Evolutionary conservation across 192 early-diverging fungal genomes (phyloP), one percentile per base, ranked within the genome.

Genomic region (Kickxella alabastrina): DNA sequence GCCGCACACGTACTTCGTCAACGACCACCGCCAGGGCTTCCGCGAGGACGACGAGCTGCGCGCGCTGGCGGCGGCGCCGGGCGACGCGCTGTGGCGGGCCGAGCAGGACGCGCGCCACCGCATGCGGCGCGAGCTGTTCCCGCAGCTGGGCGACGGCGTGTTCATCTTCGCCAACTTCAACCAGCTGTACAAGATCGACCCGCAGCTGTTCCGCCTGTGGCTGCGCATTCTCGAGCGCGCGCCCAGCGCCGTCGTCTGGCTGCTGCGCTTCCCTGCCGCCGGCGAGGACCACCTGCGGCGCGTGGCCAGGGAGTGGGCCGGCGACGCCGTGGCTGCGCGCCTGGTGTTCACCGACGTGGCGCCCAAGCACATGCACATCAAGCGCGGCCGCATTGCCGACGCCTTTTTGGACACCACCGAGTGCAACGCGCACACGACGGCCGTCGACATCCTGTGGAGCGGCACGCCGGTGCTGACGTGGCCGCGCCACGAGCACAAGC

Each of bases 131-230:
- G 86, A 92, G 59, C 57, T 93, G 24, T 97, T 97, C 46, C 92
- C 93, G 23, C 68, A 79, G 32, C 45, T 95, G 34, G 64, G 79
- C 15, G 90, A 93, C 60, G 84, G 92, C 65, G 83, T 82, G 15
- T 84, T 92, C 15, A 93, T 97, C 43, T 93, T 89, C 84, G 92
- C 93, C 46, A 93, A 92, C 70, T 95, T 97, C 59, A 97, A 97
- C 68, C 93, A 97, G 79, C 78, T 93, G 8, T 97, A 97, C 79
- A 97, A 97, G 86, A 83, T 95, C 42, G 93, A 97, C 32, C 93
- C 93, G 7, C 67, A 73, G 3, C 90, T 89, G 21, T 95, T 95
- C 67, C 79, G 80, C 10, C 70, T 86, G 14, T 97, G 93, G 93
- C 76, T 89, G 25, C 76, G 83, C 10, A 92, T 97, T 22, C 70